These are phyloP conservation scores for Hericium rajendrae DNA, from an alignment of 768 basidiomycete genomes.

Conservation along the genomic window DNA sequence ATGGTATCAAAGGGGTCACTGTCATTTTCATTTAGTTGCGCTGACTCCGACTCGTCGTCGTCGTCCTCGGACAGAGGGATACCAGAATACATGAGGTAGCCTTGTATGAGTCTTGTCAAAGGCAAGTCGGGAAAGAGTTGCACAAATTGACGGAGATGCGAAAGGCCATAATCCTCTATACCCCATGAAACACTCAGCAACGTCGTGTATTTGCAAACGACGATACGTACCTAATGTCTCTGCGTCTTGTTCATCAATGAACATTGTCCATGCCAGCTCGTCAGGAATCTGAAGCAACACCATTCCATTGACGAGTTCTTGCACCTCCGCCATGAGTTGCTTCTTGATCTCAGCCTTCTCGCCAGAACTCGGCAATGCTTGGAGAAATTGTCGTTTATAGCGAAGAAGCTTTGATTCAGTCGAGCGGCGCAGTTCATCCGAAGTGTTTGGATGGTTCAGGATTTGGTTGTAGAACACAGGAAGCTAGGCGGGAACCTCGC, in stretches of 20 bases:
- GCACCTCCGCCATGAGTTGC: conserved; percentile 47
- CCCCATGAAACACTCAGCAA: conserved; percentile 18
- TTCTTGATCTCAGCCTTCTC: conserved; percentile 30
- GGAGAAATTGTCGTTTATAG: conserved; percentile 52
- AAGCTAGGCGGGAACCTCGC: conserved; percentile 34
- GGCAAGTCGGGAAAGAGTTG: conserved; percentile 52
- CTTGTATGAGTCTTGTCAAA: conserved; percentile 47
- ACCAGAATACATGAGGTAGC: conserved; percentile 58
- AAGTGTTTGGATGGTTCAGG: conserved; percentile 70
- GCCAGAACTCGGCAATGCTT: conserved; percentile 40
- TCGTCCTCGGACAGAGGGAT: conserved; percentile 37
- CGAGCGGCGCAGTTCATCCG: conserved; percentile 68
- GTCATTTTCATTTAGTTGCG: conserved; percentile 14
- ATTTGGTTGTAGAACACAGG: conserved; percentile 68
- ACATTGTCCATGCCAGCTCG: conserved; percentile 73
- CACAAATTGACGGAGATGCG: conserved; percentile 49
- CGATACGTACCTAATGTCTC: conserved; percentile 48
- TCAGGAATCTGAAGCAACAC: conserved; percentile 70
- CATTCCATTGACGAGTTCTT: conserved; percentile 64
- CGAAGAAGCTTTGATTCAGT: conserved; percentile 70
- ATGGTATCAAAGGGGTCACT: conserved; percentile 54
- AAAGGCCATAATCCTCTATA: conserved; percentile 47
- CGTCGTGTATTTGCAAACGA: neutral
- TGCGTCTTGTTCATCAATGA: conserved; percentile 65
- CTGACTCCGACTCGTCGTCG: conserved; percentile 19